These are phyloP conservation scores for Linanthus parryae DNA, from an alignment of 148 eudicot species.

Conservation along the genomic window DNA sequence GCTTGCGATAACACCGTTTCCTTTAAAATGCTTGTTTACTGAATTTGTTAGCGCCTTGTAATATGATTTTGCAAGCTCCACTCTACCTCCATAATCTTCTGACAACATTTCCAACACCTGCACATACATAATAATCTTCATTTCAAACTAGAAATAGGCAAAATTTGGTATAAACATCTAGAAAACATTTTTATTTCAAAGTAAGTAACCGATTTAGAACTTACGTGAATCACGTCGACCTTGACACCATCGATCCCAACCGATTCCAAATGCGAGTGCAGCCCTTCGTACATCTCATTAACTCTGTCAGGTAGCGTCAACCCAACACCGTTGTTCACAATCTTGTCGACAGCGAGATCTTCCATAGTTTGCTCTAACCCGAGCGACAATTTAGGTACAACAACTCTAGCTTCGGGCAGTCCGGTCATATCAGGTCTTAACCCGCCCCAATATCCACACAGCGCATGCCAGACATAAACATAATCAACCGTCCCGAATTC, in stretches of 20 bases:
- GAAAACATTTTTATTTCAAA: too few species aligned
- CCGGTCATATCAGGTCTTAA: conserved; percentile 52
- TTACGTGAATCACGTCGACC: conserved; percentile 92
- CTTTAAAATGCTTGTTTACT: conserved; percentile 74
- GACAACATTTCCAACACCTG: conserved; percentile 84
- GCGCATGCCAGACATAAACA: conserved; percentile 95
- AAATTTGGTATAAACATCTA: too few species aligned
- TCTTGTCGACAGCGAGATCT: conserved; percentile 88
- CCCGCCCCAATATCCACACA: conserved; percentile 98
- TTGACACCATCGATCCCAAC: conserved; percentile 93
- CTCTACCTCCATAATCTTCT: conserved; percentile 91
- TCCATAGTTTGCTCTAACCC: conserved; percentile 81
- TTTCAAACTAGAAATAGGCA: too few species aligned
- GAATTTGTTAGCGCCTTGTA: conserved; percentile 71
- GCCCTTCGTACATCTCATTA: conserved; percentile 67
- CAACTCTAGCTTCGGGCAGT: conserved; percentile 48
- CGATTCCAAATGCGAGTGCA: conserved; percentile 69
- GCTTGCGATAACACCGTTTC: conserved; percentile 89
- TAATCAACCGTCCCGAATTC: conserved; percentile 61
- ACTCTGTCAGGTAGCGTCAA: conserved; percentile 66
- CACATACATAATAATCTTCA: neutral
- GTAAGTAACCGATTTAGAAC: conserved; percentile 6
- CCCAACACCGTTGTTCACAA: conserved; percentile 85
- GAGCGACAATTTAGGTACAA: conserved; percentile 55
- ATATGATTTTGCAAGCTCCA: conserved; percentile 79